Base-by-base conservation (phyloP, 2,329 filamentous ascomycete genomes). In the Xylaria hypoxylon region DNA sequence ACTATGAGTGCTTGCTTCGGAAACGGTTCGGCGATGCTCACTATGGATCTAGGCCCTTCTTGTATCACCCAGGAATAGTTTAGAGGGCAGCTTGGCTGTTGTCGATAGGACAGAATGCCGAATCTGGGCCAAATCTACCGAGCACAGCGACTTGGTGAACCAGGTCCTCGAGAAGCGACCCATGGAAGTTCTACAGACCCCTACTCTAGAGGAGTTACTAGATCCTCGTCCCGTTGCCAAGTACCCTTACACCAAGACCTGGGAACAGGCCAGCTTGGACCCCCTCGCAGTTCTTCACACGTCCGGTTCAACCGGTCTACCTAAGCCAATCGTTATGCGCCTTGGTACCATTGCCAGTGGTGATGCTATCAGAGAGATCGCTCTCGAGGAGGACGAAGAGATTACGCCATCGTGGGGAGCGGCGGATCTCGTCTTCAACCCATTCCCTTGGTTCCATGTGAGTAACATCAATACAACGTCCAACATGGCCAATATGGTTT, bases 251-350 rank as follows among this genome's bases (percentile, higher is more conserved):
- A 66, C 63, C 53, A 72, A 69, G 68, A 72, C 69, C 10, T 72
- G 69, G 69, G 69, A 70, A 24, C 65, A 72, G 57, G 71, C 71
- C 44, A 60, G 62, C 35, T 33, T 69, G 40, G 71, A 72, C 22
- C 71, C 69, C 5, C 69, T 71, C 17, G 69, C 67, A 22, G 69
- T 72, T 28, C 68, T 72, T 31, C 71, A 72, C 59, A 72, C 71
- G 35, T 71, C 71, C n/a, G 71, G 71, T 13, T 72, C 71, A 5
- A 72, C 71, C 4, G 71, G 71, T 64, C 68, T 72, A 11, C 71
- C 71, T n/a, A 72, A 72, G 66, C 71, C 69, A 11, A 72, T 72
- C 42, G 69, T 71, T 7, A 72, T 72, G 70, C 70, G 69, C 47
- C 65, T 72, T 17, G 70, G 70, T 24, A 72, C 70, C 11, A 71